These are phyloP conservation scores for Silene latifolia DNA, from an alignment of 148 eudicot genomes.

Conservation along the genomic window DNA sequence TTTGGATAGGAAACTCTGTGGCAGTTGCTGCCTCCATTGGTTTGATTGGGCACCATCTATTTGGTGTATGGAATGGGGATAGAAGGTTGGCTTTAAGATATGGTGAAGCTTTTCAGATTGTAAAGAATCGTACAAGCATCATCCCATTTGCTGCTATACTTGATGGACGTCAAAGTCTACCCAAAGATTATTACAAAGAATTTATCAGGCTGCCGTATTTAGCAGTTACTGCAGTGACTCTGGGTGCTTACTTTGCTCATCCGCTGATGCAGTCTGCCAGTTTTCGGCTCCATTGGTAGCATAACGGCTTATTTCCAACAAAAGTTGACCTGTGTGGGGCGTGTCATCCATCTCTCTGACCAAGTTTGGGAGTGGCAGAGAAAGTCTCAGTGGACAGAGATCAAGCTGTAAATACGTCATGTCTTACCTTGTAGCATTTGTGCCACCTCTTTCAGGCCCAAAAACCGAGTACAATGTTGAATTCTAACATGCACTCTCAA, in stretches of 20 bases:
- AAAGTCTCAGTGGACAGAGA: neutral
- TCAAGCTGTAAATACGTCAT: slow-evolving; percentile 7
- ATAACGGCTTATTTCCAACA: neutral
- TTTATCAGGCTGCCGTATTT: slow-evolving; percentile 83
- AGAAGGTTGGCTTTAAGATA: slow-evolving; percentile 69
- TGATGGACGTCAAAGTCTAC: slow-evolving; percentile 93
- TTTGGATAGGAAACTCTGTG: slow-evolving; percentile 96
- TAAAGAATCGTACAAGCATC: slow-evolving; percentile 78
- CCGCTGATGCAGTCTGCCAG: slow-evolving; percentile 98
- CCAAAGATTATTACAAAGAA: slow-evolving; percentile 70
- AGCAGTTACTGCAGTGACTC: slow-evolving; percentile 63
- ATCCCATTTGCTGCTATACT: slow-evolving; percentile 92
- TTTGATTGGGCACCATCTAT: slow-evolving; percentile 88
- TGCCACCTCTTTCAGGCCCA: neutral
- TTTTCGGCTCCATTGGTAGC: slow-evolving; percentile 85
- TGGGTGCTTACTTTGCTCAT: slow-evolving; percentile 88
- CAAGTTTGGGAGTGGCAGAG: slow-evolving; percentile 9
- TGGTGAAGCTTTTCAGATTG: slow-evolving; percentile 75
- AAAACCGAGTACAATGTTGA: neutral
- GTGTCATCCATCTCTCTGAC: neutral
- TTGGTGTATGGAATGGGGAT: slow-evolving; percentile 98
- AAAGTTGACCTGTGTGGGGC: slow-evolving; percentile 3
- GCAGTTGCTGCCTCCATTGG: slow-evolving; percentile 92
- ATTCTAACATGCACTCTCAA: slow-evolving; percentile 7
- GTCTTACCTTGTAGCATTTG: neutral